Evolutionary conservation across 83 land plant genomes (phyloP).

Genomic region (Picea abies): DNA sequence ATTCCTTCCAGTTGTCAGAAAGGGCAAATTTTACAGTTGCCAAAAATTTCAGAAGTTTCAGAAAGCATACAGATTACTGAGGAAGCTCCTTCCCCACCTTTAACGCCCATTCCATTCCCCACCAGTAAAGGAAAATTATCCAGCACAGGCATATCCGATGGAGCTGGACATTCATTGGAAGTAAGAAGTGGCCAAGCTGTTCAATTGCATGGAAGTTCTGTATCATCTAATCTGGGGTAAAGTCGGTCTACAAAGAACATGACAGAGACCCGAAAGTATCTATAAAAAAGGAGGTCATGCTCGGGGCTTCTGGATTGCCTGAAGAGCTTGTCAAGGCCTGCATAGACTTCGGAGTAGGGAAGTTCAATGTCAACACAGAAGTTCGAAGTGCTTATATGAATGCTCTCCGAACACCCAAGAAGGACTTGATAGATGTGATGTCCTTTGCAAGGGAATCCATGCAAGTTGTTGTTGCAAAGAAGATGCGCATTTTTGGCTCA

Average conservation of each 20-base stretch:
- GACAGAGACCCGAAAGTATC: neutral
- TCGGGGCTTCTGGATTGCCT: too few relatives aligned
- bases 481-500: conserved; percentile 89
- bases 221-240: neutral
- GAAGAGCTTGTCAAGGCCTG: conserved; percentile 49
- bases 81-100: conserved; percentile 49
- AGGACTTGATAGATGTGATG: conserved; percentile 84
- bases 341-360: conserved; percentile 77
- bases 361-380: conserved; percentile 98
- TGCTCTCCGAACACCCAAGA: conserved; percentile 47
- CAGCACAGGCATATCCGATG: neutral
- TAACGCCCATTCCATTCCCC: conserved; percentile 38
- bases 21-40: conserved; percentile 16
- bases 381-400: conserved; percentile 87
- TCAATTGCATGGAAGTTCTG: neutral
- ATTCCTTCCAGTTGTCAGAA: conserved; percentile 45
- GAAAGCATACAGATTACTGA: conserved; percentile 9
- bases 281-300: neutral
- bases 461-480: conserved; percentile 82
- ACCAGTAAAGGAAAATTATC: conserved; percentile 5
- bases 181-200: conserved; percentile 3
- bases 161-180: conserved; percentile 2
- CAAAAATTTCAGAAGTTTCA: conserved; percentile 19
- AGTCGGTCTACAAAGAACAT: neutral
- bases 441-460: conserved; percentile 79